Conservation (phyloP, 2,329 filamentous ascomycete genomes). For the Ilyonectria destructans region DNA sequence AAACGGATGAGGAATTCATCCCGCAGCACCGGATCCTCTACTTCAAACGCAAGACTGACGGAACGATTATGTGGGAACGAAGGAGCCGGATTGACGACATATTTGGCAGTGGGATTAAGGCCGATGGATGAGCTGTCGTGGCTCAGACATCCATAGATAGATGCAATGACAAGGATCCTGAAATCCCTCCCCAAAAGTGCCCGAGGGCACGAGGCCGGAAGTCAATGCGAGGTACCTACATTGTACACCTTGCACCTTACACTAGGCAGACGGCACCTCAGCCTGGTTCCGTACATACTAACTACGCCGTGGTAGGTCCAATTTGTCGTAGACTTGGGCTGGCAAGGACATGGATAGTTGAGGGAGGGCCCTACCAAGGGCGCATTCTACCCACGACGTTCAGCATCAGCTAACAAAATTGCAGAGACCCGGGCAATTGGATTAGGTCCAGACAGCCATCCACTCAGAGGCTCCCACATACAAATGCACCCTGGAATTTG, state of each 20-base stretch:
- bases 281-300: background rate
- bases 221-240: background rate
- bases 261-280: background rate
- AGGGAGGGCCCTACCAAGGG: background rate
- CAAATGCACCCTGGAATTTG: slow-evolving; percentile 1
- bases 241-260: background rate
- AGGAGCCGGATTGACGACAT: slow-evolving; percentile 67
- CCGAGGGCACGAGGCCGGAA: background rate
- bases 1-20: slow-evolving; percentile 78
- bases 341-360: background rate
- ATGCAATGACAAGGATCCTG: slow-evolving; percentile 24
- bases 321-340: background rate
- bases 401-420: background rate
- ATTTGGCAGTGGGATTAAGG: slow-evolving; percentile 68
- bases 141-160: slow-evolving; percentile 25
- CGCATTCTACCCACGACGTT: background rate
- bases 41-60: slow-evolving; percentile 70
- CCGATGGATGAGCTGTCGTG: slow-evolving; percentile 25
- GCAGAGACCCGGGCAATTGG: slow-evolving; percentile 14
- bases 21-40: slow-evolving; percentile 76
- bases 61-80: slow-evolving; percentile 71
- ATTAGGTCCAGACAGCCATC: slow-evolving; percentile 6
- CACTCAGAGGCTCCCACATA: slow-evolving; percentile 32
- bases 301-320: background rate
- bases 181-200: slow-evolving; percentile 25